Conservation (phyloP, 768 basidiomycete species). For the Suillus fuscotomentosus region DNA sequence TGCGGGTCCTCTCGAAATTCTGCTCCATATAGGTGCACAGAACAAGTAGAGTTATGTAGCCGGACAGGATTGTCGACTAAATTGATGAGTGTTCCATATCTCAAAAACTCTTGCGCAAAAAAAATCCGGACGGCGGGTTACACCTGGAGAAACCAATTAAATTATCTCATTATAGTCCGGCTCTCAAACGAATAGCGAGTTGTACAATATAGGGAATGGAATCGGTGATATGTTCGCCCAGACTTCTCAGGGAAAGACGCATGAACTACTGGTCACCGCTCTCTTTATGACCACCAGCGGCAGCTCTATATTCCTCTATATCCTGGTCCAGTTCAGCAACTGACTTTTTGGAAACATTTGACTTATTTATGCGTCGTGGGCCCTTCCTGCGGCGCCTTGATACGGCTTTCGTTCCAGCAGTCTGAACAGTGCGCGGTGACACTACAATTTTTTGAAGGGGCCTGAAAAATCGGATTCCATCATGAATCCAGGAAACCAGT, state of each 20-base stretch:
- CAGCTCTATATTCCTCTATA: slow-evolving; percentile 77
- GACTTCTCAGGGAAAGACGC: not conserved
- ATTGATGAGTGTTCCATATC: not conserved
- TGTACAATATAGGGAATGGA: slow-evolving; percentile 5
- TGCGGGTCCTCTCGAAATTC: not conserved
- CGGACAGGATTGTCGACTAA: not conserved
- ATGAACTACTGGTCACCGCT: slow-evolving; percentile 10
- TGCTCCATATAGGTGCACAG: too few species aligned
- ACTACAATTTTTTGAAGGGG: slow-evolving; percentile 20
- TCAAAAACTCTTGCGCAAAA: not conserved
- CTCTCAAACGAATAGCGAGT: not conserved
- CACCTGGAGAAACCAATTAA: not conserved
- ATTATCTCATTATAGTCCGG: not conserved
- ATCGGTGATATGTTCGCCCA: not conserved
- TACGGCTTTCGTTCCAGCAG: slow-evolving; percentile 23
- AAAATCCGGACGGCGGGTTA: not conserved
- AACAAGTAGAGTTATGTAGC: not conserved
- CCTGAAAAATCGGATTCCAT: not conserved
- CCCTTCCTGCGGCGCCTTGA: slow-evolving; percentile 58
- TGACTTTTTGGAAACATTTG: slow-evolving; percentile 28
- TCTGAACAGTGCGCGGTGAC: slow-evolving; percentile 8
- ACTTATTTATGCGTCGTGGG: slow-evolving; percentile 69
- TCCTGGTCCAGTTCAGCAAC: slow-evolving; percentile 68
- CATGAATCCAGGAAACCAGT: slow-evolving; percentile 1
- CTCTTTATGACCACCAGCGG: slow-evolving; percentile 16